Base-by-base conservation (phyloP, 2,329 filamentous ascomycete genomes). In the Sclerotiophoma versabilis region DNA sequence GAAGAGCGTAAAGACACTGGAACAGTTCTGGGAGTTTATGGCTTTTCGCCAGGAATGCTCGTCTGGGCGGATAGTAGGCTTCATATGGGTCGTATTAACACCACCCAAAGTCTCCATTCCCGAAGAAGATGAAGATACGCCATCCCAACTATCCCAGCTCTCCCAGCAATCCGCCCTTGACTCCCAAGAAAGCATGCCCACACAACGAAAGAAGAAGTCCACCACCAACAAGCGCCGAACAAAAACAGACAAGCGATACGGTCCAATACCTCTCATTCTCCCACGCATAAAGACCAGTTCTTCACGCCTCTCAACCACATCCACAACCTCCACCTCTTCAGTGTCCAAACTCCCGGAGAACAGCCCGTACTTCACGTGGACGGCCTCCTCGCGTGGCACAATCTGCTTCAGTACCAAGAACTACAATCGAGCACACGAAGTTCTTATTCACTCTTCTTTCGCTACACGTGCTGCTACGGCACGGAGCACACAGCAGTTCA, bases 11-110 rank as follows among this genome's bases (percentile, higher is more conserved):
- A 88, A 84, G 70, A 90, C 87, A 0, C 78, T 99, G 33, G 90
- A 93, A n/a, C 87, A 93, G 63, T 99, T 99, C 69, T 99, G 95
- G 95, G 95, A 99, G 58, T 90, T 96, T 83, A 98, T 99, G 93
- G 89, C 93, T 0, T 98, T 91, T 70, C 83, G 95, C 51, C 95
- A 98, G 72, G 95, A 99, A 71, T 99, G 95, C 70, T 96, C 93
- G 0, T 91, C 92, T 27, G 96, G 95, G 0, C 84, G 93, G 15
- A 82, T 96, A 69, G 96, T 96, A 0, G 96, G 96, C 0, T 99
- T 99, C 64, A 82, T 98, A 22, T 99, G 96, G 93, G 79, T 97
- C 22, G 88, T 97, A 0, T 89, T 97, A 39, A 83, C 81, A 61
- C 88, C 92, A 27, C 82, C 86, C 0, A 74, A 77, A 5, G 58